Base-by-base conservation (phyloP, 2,329 filamentous ascomycete genomes). In the Fusarium sp. region DNA sequence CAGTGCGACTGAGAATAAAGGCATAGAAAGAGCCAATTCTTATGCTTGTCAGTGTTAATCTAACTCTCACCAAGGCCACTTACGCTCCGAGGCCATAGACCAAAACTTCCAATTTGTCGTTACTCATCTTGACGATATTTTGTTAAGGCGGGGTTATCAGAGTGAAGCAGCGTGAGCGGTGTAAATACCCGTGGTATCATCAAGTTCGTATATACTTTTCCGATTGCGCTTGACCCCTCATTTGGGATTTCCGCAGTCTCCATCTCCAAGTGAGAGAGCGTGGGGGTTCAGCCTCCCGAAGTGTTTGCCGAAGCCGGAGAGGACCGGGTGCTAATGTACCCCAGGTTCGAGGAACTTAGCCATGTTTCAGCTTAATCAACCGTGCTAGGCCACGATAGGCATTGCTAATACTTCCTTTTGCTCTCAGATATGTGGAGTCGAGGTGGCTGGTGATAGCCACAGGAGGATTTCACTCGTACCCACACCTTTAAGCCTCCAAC, bases 1-100 rank as follows among this genome's bases (percentile, higher is more conserved):
- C 66, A 31, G 75, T 77, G 4, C 83, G 80, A 53, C 78, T 81
- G 0, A 88, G 71, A 35, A 88, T 82, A 61, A 87, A 88, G 10
- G 85, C 83, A 69, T 88, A 88, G 66, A 88, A 88, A 4, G 85
- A 86, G 28, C 86, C 86, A 52, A 88, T 87, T 0, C 85, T 87
- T 2, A 47, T 0, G 3, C 1, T 1, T 18, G 21, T 69, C 18
- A 70, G 56, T 12, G 3, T 8, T 13, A 4, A 2, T 2, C 3
- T 21, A 2, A 8, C 3, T 0, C 2, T 5, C 0, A 7, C 6
- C 0, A 0, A 4, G 3, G 4, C 8, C 7, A 80, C 84, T 75
- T 73, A 87, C 84, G 85, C 85, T 69, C 85, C 84, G 0, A 88
- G 80, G 4, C 85, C 85, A 55, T 86, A 87, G 12, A 87, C 71